phyloP scores from a whole-genome alignment of 257 asterid genomes.

The Solanum commersonii region DNA sequence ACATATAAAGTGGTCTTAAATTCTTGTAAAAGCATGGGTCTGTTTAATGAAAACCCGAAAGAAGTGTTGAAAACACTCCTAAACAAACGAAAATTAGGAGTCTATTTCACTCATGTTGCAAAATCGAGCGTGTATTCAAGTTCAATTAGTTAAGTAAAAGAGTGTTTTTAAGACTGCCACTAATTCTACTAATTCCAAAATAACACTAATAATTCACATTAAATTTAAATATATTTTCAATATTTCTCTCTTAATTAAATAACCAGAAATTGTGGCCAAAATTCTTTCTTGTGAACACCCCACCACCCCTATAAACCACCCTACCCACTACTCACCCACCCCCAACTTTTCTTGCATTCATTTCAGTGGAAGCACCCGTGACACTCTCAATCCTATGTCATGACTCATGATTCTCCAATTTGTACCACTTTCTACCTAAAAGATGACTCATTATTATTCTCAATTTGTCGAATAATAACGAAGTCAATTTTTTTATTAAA shows the following conservation, averaged over 20 bases:
- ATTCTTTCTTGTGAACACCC: constrained; percentile 27
- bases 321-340: background rate
- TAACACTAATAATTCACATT: no score
- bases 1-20: background rate
- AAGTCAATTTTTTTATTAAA: background rate
- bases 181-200: background rate
- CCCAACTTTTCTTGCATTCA: constrained; percentile 1
- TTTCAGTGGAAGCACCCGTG: constrained; percentile 47
- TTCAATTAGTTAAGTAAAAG: no score
- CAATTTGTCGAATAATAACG: background rate
- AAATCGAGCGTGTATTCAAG: no score
- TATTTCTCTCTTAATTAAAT: background rate
- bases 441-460: background rate
- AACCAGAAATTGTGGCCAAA: constrained; percentile 26
- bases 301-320: background rate
- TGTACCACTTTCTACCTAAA: constrained; percentile 12
- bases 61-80: no score
- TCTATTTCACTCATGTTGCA: background rate
- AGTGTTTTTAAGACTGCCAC: no score
- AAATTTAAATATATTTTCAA: no score
- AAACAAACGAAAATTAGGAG: no score
- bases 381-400: constrained; percentile 16
- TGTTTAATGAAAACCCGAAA: background rate
- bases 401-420: background rate
- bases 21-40: no score